Percentiles rank a stretch among this genome's conserved stretches.
These are phyloP conservation scores for Penicillium sp. DNA, from an alignment of 2,329 filamentous ascomycete species.

Conservation along the genomic window DNA sequence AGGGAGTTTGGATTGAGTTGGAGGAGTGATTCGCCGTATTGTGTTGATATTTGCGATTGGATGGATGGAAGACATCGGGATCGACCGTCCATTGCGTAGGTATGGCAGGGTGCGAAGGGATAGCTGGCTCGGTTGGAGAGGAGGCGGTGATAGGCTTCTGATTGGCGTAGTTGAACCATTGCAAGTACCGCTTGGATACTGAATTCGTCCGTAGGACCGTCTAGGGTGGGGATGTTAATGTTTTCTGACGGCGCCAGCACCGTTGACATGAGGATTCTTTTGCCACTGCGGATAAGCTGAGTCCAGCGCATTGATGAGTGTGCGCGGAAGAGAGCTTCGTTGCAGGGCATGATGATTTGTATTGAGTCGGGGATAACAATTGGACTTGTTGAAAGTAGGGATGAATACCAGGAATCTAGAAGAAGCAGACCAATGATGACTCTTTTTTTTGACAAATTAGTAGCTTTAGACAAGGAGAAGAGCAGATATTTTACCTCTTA, in stretches of 20 bases:
- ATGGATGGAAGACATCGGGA: constrained; percentile 42
- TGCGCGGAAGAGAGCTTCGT: constrained; percentile 48
- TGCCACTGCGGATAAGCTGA: constrained; percentile 37
- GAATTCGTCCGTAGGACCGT: constrained; percentile 35
- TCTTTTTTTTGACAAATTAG: constrained; percentile 17
- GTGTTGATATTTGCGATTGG: constrained; percentile 31
- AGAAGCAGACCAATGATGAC: constrained; percentile 51
- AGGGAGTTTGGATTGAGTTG: constrained; percentile 51
- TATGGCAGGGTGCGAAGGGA: constrained; percentile 45
- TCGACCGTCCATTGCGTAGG: constrained; percentile 51
- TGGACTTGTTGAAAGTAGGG: constrained; percentile 49
- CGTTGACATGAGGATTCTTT: constrained; percentile 35
- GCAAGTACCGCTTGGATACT: constrained; percentile 40
- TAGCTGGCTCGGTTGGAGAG: constrained; percentile 41
- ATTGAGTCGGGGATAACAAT: constrained; percentile 49
- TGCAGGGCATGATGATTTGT: constrained; percentile 48
- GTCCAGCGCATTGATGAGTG: constrained; percentile 39
- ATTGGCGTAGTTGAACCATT: constrained; percentile 44
- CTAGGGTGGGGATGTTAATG: constrained; percentile 34
- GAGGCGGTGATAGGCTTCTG: constrained; percentile 46
- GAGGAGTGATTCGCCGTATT: constrained; percentile 45
- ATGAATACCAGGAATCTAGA: constrained; percentile 51
- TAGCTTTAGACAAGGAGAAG: not conserved
- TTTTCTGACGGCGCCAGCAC: constrained; percentile 38
- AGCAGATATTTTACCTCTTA: constrained; percentile 40